Base-by-base conservation (phyloP, 768 basidiomycete species). In the Hebeloma cylindrosporum region DNA sequence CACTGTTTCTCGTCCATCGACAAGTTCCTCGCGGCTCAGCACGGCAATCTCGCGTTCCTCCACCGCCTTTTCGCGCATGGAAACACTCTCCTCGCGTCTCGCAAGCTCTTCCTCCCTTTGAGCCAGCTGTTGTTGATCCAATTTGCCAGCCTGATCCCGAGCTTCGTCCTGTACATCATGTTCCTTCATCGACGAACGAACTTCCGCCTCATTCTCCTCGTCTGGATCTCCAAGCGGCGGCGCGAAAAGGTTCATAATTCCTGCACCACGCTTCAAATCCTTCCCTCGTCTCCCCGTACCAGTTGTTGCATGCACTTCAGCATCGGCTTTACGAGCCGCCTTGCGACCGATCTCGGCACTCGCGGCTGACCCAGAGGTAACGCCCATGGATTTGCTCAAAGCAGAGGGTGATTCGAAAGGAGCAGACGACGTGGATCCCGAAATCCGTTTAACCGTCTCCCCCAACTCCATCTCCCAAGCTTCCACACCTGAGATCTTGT, bases 401-500 rank as follows among this genome's bases (percentile, higher is more conserved):
- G n/a, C n/a, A n/a, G n/a, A n/a, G n/a, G n/a, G n/a, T n/a, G n/a
- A n/a, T n/a, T 21, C 34, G 29, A n/a, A n/a, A 17, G 14, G 25
- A 14, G 34, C 34, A 20, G 30, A 18, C 43, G 14, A 18, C 41
- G n/a, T 32, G 36, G 40, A 25, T 7, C 36, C 29, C 9, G 31
- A 17, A 2, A 59, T 52, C 13, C 56, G 47, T 36, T 61, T 63
- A 7, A 63, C 61, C 7, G 61, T 63, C 28, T 63, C 60, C 2
- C 61, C 61, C 8, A 61, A 40, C 50, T 60, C 61, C 31, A 63
- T 50, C 50, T 63, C 61, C 61, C 60, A 63, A 1, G 61, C 61
- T 14, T 59, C 58, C 10, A 48, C 59, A 3, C 61, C 59, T 11
- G 56, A 53, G 1, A 58, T 56, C 1, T n/a, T n/a, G n/a, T n/a